Evolutionary conservation across 2,329 filamentous ascomycete genomes (phyloP), one percentile per base, ranked within the genome.

Genomic region (Penicillium sp.): DNA sequence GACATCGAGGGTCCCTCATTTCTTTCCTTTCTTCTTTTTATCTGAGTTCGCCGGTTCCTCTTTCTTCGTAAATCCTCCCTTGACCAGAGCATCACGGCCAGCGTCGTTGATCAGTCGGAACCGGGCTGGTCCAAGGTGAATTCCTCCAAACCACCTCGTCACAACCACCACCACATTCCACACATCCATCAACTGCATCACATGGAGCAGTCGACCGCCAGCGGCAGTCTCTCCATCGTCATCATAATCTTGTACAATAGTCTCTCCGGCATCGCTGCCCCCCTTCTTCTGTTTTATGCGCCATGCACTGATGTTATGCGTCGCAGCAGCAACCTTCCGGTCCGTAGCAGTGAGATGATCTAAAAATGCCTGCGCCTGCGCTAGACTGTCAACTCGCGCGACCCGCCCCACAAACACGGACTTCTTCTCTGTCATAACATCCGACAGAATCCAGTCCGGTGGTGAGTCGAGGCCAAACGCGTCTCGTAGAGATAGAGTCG

Each of bases 261-360:
- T 81, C 53, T 78, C 81, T 5, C 77, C 76, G 0, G 74, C 65
- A 4, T 74, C 67, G 14, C 38, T 45, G 11, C 29, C 34, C 27
- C 46, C 50, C 56, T 65, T 67, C 51, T 57, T 65, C 58, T 75
- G 66, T 16, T 83, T 84, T 50, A 97, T 92, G 10, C 94, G 84
- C 90, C 92, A 97, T 1, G 93, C 93, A 18, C 88, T 92, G 68
- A 99, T 97, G 72, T 97, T 97, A 72, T 99, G 94, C 56, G 93
- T 92, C 4, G 94, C 94, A 44, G 82, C 79, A n/a, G 91, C 87
- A 34, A 91, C 87, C 63, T 89, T 91, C 75, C 89, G 92, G 73
- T 97, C 92, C 8, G 86, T 89, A 5, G 87, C 82, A 7, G 97
- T 80, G 1, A 99, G 81, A 70, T 95, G 87, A 41, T 84, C 79